Evolutionary conservation across 1,139 yeast genomes (phyloP).

Genomic region (Debaryomyces robertsiae): DNA sequence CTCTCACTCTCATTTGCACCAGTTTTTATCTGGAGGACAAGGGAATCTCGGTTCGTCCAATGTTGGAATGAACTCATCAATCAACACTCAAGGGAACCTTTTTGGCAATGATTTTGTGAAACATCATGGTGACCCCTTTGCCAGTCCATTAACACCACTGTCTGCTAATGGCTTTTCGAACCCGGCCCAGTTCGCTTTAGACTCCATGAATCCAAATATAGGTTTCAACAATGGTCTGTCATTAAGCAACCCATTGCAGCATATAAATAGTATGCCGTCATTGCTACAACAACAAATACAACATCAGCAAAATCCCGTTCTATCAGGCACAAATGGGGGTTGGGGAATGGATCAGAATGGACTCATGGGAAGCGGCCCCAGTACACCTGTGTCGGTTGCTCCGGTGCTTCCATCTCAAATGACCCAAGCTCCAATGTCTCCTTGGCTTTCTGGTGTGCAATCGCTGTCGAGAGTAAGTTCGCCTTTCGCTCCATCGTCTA

Average conservation of each 20-base stretch:
- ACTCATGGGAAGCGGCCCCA: constrained; percentile 27
- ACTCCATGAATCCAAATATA: constrained; percentile 22
- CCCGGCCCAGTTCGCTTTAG: constrained; percentile 29
- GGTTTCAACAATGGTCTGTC: constrained; percentile 16
- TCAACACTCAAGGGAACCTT: constrained; percentile 24
- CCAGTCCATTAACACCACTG: constrained; percentile 19
- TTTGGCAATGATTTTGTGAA: constrained; percentile 32
- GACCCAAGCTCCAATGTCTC: constrained; percentile 44
- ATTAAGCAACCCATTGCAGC: constrained; percentile 14
- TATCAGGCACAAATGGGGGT: constrained; percentile 40
- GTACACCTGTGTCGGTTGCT: constrained; percentile 32
- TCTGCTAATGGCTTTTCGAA: constrained; percentile 14
- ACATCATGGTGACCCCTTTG: constrained; percentile 26
- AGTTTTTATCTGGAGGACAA: constrained; percentile 26
- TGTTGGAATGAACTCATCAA: constrained; percentile 25
- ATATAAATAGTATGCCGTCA: constrained; percentile 29
- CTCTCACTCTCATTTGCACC: constrained; percentile 23
- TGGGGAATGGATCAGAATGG: constrained; percentile 41
- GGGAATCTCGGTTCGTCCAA: constrained; percentile 28
- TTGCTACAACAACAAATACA: constrained; percentile 34
- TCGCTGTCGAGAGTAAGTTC: constrained; percentile 43
- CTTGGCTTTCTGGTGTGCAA: constrained; percentile 42
- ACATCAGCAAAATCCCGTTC: constrained; percentile 33
- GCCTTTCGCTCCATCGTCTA: constrained; percentile 37
- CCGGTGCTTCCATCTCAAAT: constrained; percentile 26